Conservation (phyloP, 1,284 basidiomycete genomes). For the Marasmius oreades region DNA sequence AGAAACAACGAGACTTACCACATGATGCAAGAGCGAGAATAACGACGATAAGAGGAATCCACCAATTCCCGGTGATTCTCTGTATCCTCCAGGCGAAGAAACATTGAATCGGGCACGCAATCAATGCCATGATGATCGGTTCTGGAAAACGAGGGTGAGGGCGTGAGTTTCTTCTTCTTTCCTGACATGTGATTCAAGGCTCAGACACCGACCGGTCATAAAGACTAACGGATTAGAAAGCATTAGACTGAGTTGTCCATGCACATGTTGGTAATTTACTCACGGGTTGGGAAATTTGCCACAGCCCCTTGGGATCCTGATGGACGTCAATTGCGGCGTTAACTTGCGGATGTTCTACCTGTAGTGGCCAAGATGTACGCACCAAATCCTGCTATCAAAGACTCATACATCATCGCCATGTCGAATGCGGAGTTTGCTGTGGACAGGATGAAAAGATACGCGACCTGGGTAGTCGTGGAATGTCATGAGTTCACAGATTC, state of each 20-base stretch:
- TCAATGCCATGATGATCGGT: slow-evolving; percentile 32
- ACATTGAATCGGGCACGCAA: slow-evolving; percentile 48
- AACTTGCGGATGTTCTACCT: not conserved
- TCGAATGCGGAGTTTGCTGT: slow-evolving; percentile 40
- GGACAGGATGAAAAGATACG: slow-evolving; percentile 39
- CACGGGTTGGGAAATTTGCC: slow-evolving; percentile 12
- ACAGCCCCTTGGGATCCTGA: slow-evolving; percentile 23
- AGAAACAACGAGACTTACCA: slow-evolving; percentile 22
- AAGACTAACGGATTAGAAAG: slow-evolving; percentile 7
- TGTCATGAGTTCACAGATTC: not conserved
- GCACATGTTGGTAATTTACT: not conserved
- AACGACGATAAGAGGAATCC: slow-evolving; percentile 33
- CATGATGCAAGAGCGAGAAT: slow-evolving; percentile 36
- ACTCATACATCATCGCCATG: slow-evolving; percentile 43
- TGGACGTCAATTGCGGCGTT: not conserved
- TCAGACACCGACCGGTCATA: slow-evolving; percentile 5
- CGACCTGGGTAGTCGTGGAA: slow-evolving; percentile 27
- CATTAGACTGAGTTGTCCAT: not conserved
- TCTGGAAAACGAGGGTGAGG: slow-evolving; percentile 17
- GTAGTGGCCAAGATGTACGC: slow-evolving; percentile 8
- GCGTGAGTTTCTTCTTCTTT: not conserved
- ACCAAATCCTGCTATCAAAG: slow-evolving; percentile 41
- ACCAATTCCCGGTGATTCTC: slow-evolving; percentile 36
- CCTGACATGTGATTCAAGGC: not conserved
- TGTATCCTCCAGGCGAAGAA: slow-evolving; percentile 52